Base-by-base conservation (phyloP, 345 rosid genomes). In the Boechera retrofracta region DNA sequence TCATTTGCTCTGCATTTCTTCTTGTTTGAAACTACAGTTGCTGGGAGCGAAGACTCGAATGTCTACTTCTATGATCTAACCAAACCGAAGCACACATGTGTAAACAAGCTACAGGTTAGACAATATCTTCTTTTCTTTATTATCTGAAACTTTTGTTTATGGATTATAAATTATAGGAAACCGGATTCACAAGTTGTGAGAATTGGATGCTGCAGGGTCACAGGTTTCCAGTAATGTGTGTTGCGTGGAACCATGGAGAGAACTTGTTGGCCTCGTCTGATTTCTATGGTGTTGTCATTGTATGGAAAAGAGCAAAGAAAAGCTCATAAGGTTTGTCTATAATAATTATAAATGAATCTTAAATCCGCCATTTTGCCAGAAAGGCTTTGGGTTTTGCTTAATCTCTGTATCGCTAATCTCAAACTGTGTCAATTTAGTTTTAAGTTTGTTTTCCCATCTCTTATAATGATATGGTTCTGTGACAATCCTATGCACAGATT, bases 231-330 rank as follows among this genome's bases (percentile, higher is more conserved):
- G 97, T 92, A 12, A 80, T 84, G 70, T 87, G 83, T 9, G 99
- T 95, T 15, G 92, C 96, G 38, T 92, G 99, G 98, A 92, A 95
- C 86, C 89, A 92, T n/a, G 98, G 99, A 51, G 98, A 95, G 79
- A 92, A 95, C 81, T 85, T 90, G 67, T 76, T 95, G 84, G 98
- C 98, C 0, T 90, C 99, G 0, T 90, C 97, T n/a, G 99, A 95
- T 79, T 88, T 89, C 64, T 89, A 89, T 1, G 99, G 99, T 18
- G 74, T 91, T 41, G 99, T 95, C 52, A 95, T 95, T 63, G 92
- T 95, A n/a, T 95, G 99, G 98, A 91, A 91, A 85, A 88, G 98
- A 86, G 94, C 92, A 42, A 92, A 94, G 82, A 52, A 85, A 69
- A 82, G 84, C 26, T 83, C 79, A 62, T 82, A 80, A 66, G 69